Evolutionary conservation across 2,329 filamentous ascomycete species (phyloP).

Genomic region (Thelonectria olida): DNA sequence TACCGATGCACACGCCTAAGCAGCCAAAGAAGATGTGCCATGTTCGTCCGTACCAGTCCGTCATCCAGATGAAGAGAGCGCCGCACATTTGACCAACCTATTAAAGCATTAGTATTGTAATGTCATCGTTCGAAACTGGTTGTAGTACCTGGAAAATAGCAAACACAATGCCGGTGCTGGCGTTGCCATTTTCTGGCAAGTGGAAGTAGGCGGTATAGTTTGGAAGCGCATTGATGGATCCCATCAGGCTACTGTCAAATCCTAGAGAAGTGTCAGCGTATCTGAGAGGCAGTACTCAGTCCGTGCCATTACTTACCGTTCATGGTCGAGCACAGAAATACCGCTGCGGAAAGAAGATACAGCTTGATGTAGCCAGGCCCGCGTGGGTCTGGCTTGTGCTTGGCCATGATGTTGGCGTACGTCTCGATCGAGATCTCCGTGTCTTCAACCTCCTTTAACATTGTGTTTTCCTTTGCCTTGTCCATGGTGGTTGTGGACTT

Average conservation of each 20-base stretch:
- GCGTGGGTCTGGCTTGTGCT: slow-evolving; percentile 22
- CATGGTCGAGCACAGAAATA: slow-evolving; percentile 52
- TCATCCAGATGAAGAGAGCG: slow-evolving; percentile 53
- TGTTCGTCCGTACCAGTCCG: slow-evolving; percentile 55
- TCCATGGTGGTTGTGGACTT: slow-evolving; percentile 10
- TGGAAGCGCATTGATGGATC: slow-evolving; percentile 54
- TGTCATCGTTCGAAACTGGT: not conserved
- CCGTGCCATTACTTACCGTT: slow-evolving; percentile 41
- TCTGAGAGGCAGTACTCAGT: no score
- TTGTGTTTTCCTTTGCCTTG: slow-evolving; percentile 14
- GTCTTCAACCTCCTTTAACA: slow-evolving; percentile 9
- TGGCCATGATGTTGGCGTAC: slow-evolving; percentile 21
- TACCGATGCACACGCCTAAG: slow-evolving; percentile 59
- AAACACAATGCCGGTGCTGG: slow-evolving; percentile 55
- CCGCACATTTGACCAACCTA: slow-evolving; percentile 53
- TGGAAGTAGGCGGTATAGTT: slow-evolving; percentile 53
- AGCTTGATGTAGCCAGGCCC: slow-evolving; percentile 23
- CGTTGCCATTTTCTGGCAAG: slow-evolving; percentile 46
- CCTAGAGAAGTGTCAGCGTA: slow-evolving; percentile 35
- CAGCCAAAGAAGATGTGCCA: slow-evolving; percentile 57
- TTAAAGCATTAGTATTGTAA: not conserved
- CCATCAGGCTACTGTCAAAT: slow-evolving; percentile 53
- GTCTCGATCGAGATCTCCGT: slow-evolving; percentile 13
- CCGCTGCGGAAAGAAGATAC: slow-evolving; percentile 14
- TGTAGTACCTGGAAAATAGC: slow-evolving; percentile 46